Evolutionary conservation across 2,329 filamentous ascomycete genomes (phyloP).

Genomic region (Aspergillus latus): DNA sequence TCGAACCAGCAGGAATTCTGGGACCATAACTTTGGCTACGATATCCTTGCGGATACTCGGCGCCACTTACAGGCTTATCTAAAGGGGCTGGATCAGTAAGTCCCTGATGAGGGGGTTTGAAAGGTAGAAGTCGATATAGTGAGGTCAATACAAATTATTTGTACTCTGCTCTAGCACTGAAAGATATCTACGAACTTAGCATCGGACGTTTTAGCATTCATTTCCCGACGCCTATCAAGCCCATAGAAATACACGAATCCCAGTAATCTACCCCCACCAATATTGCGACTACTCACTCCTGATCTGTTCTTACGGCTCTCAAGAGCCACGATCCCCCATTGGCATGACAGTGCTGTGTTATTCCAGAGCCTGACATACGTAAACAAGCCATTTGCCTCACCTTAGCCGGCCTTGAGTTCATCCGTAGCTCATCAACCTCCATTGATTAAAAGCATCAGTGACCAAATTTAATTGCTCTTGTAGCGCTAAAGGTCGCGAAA

Average conservation of each 20-base stretch:
- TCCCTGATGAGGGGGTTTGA: neutral
- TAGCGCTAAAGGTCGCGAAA: too few relatives aligned
- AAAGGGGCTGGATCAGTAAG: neutral
- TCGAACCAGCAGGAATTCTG: neutral
- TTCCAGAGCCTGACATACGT: neutral
- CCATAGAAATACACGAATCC: too few relatives aligned
- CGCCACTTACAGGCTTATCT: neutral
- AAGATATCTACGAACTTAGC: too few relatives aligned
- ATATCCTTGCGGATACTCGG: constrained; percentile 1
- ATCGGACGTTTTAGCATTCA: too few relatives aligned
- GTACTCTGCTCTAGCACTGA: too few relatives aligned
- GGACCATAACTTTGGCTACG: constrained; percentile 7
- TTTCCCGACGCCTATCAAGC: too few relatives aligned
- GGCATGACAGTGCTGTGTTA: neutral
- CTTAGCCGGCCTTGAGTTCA: neutral
- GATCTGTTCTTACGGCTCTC: too few relatives aligned
- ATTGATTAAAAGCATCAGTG: too few relatives aligned
- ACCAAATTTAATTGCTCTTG: neutral
- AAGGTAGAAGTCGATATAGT: neutral
- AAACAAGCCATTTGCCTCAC: neutral
- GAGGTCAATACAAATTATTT: too few relatives aligned
- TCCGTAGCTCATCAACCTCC: neutral
- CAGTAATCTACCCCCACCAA: too few relatives aligned
- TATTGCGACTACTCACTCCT: too few relatives aligned
- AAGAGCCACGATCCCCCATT: too few relatives aligned